These are phyloP conservation scores for Pseudogymnoascus pannorum DNA, from an alignment of 2,329 filamentous ascomycete genomes.

Conservation along the genomic window DNA sequence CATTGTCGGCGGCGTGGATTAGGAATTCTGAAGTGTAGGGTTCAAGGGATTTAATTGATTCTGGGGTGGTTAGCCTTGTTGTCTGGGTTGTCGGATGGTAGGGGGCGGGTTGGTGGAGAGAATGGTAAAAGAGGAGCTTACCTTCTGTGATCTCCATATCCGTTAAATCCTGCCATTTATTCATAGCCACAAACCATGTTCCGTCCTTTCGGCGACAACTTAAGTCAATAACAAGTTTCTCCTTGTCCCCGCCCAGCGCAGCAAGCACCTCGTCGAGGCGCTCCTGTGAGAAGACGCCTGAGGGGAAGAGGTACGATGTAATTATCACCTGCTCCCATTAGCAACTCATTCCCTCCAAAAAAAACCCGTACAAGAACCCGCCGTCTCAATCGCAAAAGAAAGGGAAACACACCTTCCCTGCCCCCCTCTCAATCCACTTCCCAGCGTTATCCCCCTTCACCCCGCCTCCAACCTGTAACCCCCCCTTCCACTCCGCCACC, in stretches of 20 bases:
- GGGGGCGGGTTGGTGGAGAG: not conserved
- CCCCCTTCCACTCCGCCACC: conserved; percentile 67
- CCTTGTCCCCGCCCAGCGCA: conserved; percentile 64
- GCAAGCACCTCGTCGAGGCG: conserved; percentile 67
- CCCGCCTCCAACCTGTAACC: conserved; percentile 87
- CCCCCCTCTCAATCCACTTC: conserved; percentile 80
- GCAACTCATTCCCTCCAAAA: not conserved
- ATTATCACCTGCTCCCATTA: conserved; percentile 71
- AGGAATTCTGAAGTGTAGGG: conserved; percentile 95
- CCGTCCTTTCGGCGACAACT: conserved; percentile 71
- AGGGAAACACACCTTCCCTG: conserved; percentile 63
- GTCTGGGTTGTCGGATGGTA: conserved; percentile 11
- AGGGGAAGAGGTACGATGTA: conserved; percentile 89
- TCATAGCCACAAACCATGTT: conserved; percentile 95
- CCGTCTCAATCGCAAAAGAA: not conserved
- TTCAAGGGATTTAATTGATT: conserved; percentile 71
- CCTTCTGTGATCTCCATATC: conserved; percentile 90
- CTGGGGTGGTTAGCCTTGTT: conserved; percentile 38
- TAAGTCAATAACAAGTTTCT: conserved; percentile 86
- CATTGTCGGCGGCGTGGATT: conserved; percentile 94
- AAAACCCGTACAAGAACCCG: not conserved
- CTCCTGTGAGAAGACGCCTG: conserved; percentile 70
- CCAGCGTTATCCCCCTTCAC: conserved; percentile 79
- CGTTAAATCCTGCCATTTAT: conserved; percentile 97
- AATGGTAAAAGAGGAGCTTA: conserved; percentile 33